Base-by-base conservation (phyloP, 805 yeast genomes). In the Wickerhamiella parazyma region DNA sequence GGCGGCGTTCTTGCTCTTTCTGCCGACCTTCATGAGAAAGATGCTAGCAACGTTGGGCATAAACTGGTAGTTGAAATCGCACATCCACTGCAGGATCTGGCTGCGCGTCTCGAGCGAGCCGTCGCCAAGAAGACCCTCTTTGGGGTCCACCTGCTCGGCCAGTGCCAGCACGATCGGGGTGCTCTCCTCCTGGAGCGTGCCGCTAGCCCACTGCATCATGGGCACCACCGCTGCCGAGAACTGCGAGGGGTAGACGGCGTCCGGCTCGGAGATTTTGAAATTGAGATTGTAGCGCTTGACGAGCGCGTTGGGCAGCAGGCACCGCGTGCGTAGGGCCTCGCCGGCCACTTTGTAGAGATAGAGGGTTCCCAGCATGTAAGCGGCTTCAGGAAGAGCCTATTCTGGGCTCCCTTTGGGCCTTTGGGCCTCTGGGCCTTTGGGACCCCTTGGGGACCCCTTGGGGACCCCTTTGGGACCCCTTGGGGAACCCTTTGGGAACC, bases 1-100 rank as follows among this genome's bases (percentile, higher is more conserved):
- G 66, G 77, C 79, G 75, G 81, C 80, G 80, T 81, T 78, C 78
- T 75, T 84, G 51, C 93, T 87, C 44, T 51, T 60, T 42, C 58
- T 63, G 56, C 95, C 95, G 38, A 63, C 56, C 44, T 80, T 58
- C 53, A 85, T 80, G 47, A 61, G 59, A 64, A 83, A 74, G 51
- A 74, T 73, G 31, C 51, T 55, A 46, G 72, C 71, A 51, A 79
- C 59, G 18, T 26, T 33, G 9, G 6, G 29, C 44, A 39, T 44
- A 46, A 80, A 54, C 55, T 87, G 95, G 54, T 73, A 56, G 70
- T 80, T 83, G 61, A 76, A 69, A 53, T 82, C 66, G 2, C 94
- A 82, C 61, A 78, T 56, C 93, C 94, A 86, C 66, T 69, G 76
- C 54, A 86, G 61, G 56, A 85, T 68, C 55, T 64, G 63, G 48